Percentiles rank a stretch among this genome's conserved stretches.
Evolutionary conservation across 1,139 yeast species (phyloP).

Genomic region (Diutina ranongensis): DNA sequence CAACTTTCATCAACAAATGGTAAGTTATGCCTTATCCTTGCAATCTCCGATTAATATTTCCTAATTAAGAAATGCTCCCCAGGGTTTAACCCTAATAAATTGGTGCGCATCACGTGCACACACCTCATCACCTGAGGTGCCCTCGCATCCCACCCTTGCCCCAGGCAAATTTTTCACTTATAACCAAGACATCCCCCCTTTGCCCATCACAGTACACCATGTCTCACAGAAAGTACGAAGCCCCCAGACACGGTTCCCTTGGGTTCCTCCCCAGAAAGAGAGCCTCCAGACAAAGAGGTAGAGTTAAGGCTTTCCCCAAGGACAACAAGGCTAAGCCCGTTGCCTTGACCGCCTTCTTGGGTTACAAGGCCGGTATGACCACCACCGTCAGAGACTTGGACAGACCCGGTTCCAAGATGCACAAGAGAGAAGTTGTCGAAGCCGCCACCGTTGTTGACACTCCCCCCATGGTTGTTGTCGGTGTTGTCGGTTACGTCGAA

Average conservation of each 20-base stretch:
- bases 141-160: background rate
- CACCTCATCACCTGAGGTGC: background rate
- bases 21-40: no score
- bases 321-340: conserved; percentile 98
- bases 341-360: conserved; percentile 98
- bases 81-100: background rate
- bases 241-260: conserved; percentile 99
- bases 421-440: conserved; percentile 99
- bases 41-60: background rate
- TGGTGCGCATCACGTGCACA: background rate
- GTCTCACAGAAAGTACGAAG: conserved; percentile 99
- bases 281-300: conserved; percentile 97
- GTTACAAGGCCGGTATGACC: conserved; percentile 99
- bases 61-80: background rate
- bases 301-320: conserved; percentile 98
- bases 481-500: conserved; percentile 99
- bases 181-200: background rate
- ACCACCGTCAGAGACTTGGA: conserved; percentile 99
- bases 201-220: conserved; percentile 20
- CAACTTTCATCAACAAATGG: no score
- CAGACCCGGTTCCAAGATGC: conserved; percentile 99
- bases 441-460: conserved; percentile 99
- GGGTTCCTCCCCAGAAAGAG: conserved; percentile 99
- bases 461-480: conserved; percentile 97
- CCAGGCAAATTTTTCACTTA: background rate